Evolutionary conservation across 768 basidiomycete genomes (phyloP).

Genomic region (Boletus edulis): DNA sequence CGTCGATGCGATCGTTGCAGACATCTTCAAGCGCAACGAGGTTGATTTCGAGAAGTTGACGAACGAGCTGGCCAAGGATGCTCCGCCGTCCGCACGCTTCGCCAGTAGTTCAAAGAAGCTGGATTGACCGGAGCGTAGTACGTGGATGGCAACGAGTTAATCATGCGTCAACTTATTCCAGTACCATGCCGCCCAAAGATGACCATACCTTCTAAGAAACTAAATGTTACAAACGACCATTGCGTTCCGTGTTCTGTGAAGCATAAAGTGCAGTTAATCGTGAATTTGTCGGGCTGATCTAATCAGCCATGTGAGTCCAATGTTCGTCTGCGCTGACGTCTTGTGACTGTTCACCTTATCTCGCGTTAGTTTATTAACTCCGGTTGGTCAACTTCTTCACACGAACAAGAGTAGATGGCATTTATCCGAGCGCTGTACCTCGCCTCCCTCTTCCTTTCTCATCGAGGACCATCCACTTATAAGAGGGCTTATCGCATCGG

Average conservation of each 20-base stretch:
- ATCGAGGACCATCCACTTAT: neutral
- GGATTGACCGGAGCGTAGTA: conserved; percentile 19
- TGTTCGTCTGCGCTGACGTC: neutral
- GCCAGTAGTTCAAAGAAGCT: conserved; percentile 25
- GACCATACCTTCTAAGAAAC: neutral
- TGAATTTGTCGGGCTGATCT: too few species aligned
- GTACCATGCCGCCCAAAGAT: neutral
- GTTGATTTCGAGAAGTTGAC: conserved; percentile 32
- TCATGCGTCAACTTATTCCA: neutral
- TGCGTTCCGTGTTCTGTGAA: neutral
- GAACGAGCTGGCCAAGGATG: conserved; percentile 18
- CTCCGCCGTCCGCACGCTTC: conserved; percentile 22
- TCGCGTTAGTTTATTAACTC: neutral
- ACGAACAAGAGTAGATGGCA: neutral
- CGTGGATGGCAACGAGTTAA: neutral
- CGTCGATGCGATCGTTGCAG: conserved; percentile 30
- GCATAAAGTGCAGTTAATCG: neutral
- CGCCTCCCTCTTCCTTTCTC: too few species aligned
- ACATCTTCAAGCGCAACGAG: conserved; percentile 31
- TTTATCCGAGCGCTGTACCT: too few species aligned
- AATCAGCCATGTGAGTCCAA: neutral
- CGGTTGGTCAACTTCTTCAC: conserved; percentile 7
- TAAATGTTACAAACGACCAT: neutral
- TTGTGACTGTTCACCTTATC: conserved; percentile 12
- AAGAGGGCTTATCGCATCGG: neutral